Evolutionary conservation across 2,329 filamentous ascomycete species (phyloP).

Genomic region (Aphanoascus verrucosus): DNA sequence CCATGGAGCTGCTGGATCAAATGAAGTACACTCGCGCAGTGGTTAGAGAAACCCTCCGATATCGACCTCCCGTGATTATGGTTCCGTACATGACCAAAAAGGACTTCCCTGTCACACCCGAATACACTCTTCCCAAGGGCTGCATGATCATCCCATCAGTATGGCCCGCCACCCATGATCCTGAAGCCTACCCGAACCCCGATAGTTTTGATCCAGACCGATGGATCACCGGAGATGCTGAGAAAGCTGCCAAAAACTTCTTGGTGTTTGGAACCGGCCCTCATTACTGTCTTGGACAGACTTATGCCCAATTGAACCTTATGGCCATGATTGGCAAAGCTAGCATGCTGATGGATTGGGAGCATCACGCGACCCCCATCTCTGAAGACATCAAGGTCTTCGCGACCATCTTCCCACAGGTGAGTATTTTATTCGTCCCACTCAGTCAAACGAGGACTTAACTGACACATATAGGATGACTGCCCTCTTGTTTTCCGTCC

Average conservation of each 20-base stretch:
- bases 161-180: conserved; percentile 82
- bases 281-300: conserved; percentile 92
- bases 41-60: conserved; percentile 81
- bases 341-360: conserved; percentile 76
- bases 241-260: conserved; percentile 90
- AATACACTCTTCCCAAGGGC: conserved; percentile 87
- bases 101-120: conserved; percentile 76
- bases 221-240: conserved; percentile 82
- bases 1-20: conserved; percentile 77
- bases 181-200: conserved; percentile 81
- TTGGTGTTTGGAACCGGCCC: conserved; percentile 91
- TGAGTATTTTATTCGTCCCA: conserved; percentile 38
- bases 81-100: conserved; percentile 93
- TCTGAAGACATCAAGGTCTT: conserved; percentile 98
- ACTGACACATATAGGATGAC: conserved; percentile 52
- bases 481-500: conserved; percentile 64
- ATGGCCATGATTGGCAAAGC: conserved; percentile 86
- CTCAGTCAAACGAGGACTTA: not conserved
- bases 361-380: conserved; percentile 67
- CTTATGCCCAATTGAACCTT: conserved; percentile 80
- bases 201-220: conserved; percentile 83
- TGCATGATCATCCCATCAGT: conserved; percentile 91
- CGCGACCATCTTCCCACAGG: conserved; percentile 94
- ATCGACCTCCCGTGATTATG: conserved; percentile 93
- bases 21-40: conserved; percentile 86